Percentiles rank a stretch among this genome's conserved stretches.
phyloP scores from a whole-genome alignment of 2,329 filamentous ascomycete species.

The Aspergillus pseudoviridinutans region DNA sequence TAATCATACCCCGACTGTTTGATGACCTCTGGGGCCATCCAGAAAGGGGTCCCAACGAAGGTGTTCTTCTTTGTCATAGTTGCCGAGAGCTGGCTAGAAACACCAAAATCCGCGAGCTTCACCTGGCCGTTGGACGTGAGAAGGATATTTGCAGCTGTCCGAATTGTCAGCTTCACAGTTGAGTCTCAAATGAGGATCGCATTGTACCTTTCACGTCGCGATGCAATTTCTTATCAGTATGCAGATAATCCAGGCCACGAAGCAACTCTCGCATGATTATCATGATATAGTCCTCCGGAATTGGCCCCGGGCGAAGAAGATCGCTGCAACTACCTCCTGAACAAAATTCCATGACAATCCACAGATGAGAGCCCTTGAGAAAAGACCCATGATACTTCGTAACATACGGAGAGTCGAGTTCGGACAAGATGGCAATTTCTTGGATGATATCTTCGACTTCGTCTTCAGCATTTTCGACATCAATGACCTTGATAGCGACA shows the following conservation, averaged over 20 bases:
- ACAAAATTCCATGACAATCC: conserved; percentile 99
- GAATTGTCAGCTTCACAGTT: conserved; percentile 11
- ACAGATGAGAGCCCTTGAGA: conserved; percentile 90
- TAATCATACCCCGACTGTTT: conserved; percentile 97
- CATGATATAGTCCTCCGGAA: conserved; percentile 93
- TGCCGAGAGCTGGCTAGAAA: conserved; percentile 90
- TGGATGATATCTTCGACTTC: conserved; percentile 99
- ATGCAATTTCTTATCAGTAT: conserved; percentile 93
- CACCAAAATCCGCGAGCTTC: conserved; percentile 94
- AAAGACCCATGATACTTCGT: conserved; percentile 98
- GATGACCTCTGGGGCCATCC: conserved; percentile 99
- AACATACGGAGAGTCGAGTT: conserved; percentile 91
- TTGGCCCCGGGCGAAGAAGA: conserved; percentile 86
- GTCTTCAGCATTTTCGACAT: conserved; percentile 97
- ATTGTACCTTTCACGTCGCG: conserved; percentile 83
- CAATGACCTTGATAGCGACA: conserved; percentile 97
- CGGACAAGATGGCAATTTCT: conserved; percentile 95
- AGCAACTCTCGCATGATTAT: conserved; percentile 91
- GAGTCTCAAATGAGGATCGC: background rate
- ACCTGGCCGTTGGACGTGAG: conserved; percentile 89
- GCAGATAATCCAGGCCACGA: conserved; percentile 85
- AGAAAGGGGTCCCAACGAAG: conserved; percentile 96
- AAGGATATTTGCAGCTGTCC: conserved; percentile 81
- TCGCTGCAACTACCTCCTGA: conserved; percentile 95
- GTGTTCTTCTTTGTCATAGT: conserved; percentile 99